Evolutionary conservation across 208 protist species (phyloP), one percentile per base, ranked within the genome.

Genomic region (Acanthamoeba castellanii): DNA sequence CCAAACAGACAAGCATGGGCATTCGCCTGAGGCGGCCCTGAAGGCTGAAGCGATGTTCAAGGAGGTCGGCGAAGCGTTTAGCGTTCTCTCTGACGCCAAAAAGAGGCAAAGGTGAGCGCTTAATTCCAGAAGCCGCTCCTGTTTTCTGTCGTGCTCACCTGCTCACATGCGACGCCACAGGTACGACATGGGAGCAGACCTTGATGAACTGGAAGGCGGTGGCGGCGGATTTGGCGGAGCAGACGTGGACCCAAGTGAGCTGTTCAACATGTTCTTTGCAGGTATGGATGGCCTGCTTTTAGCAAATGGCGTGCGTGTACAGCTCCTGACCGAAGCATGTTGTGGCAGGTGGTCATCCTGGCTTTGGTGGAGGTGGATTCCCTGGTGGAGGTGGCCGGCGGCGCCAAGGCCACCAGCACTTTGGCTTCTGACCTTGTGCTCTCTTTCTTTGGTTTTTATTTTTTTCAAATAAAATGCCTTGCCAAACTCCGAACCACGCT

Each of bases 21-120:
- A 61, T n/a, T 70, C 81, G 22, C 87, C 13, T 20, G 76, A 61
- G 85, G 96, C 4, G 47, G 52, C n/a, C 66, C 82, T 3, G 72
- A 94, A 96, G 22, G 96, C 96, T 9, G 96, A 96, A 57, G 72
- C 72, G 16, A 96, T 96, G 72, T 97, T 97, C 88, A 97, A 97
- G 76, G 96, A 97, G 7, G 81, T 96, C 13, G 96, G 95, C 78
- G 96, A 97, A 45, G 97, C 97, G 1, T 97, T 97, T 30, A n/a
- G 52, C 45, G 68, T 97, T 9, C 90, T 97, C 25, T 92, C 57
- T 11, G 97, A 97, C 57, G 55, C 92, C 30, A 88, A 96, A 57
- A 97, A 97, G 82, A 76, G 93, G 52, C n/a, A 70, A 59, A 42
- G 66, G 66, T 74, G 25, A 27, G 14, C 9, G n/a, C 32, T 20